A percentile compares a stretch with the other conserved stretches of the same genome.
Evolutionary conservation across 2,329 filamentous ascomycete species (phyloP).

Genomic region (Pyrenophora seminiperda): DNA sequence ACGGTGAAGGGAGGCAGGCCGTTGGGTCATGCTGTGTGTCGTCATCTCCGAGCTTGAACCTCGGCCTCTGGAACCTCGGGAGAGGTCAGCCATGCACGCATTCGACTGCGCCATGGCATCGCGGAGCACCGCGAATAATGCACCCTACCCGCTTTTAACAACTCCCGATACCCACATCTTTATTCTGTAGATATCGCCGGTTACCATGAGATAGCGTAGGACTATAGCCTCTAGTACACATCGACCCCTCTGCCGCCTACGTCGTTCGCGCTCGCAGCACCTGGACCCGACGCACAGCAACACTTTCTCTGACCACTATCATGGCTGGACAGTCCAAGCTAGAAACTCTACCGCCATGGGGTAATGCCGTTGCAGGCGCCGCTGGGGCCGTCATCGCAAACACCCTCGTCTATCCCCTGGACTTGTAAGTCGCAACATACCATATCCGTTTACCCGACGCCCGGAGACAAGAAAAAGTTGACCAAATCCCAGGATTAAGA

Average conservation of each 20-base stretch:
- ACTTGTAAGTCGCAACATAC: slow-evolving; percentile 72
- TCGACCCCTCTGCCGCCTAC: slow-evolving; percentile 22
- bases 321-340: slow-evolving; percentile 68
- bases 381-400: slow-evolving; percentile 94
- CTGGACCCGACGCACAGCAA: background rate
- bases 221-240: slow-evolving; percentile 10
- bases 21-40: slow-evolving; percentile 5
- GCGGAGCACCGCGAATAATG: slow-evolving; percentile 25
- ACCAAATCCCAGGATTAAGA: slow-evolving; percentile 76
- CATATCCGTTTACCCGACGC: no score
- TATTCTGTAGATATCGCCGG: slow-evolving; percentile 4
- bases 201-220: slow-evolving; percentile 33
- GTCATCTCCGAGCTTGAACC: slow-evolving; percentile 32
- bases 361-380: slow-evolving; percentile 87
- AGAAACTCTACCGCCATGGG: slow-evolving; percentile 82
- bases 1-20: slow-evolving; percentile 4
- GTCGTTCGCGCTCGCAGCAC: slow-evolving; percentile 20
- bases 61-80: slow-evolving; percentile 44
- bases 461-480: slow-evolving; percentile 3
- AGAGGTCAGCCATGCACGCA: slow-evolving; percentile 40
- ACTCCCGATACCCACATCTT: slow-evolving; percentile 11
- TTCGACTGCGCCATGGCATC: slow-evolving; percentile 31
- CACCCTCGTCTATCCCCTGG: slow-evolving; percentile 91
- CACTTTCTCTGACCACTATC: slow-evolving; percentile 2
- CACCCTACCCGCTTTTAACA: slow-evolving; percentile 23